phyloP scores from a whole-genome alignment of 2,329 filamentous ascomycete genomes.

The Apiospora hydei region DNA sequence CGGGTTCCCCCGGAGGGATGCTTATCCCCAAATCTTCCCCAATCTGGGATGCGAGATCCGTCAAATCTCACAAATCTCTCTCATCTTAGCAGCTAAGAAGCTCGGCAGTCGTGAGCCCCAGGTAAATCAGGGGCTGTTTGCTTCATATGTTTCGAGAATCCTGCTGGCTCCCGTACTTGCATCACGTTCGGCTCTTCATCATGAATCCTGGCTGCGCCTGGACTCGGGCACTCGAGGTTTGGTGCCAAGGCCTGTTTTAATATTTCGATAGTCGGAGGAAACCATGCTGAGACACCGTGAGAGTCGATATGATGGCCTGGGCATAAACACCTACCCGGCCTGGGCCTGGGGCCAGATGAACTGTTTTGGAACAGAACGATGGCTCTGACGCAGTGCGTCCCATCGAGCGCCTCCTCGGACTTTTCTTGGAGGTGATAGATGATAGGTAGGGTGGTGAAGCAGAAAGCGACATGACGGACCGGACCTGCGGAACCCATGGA shows the following conservation, averaged over 20 bases:
- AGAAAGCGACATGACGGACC: not conserved
- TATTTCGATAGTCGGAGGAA: slow-evolving; percentile 14
- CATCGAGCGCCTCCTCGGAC: not conserved
- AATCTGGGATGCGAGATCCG: slow-evolving; percentile 18
- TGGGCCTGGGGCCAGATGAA: not conserved
- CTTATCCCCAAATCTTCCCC: slow-evolving; percentile 20
- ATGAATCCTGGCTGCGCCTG: not conserved
- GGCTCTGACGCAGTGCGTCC: slow-evolving; percentile 20
- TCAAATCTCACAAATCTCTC: slow-evolving; percentile 12
- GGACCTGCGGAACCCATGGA: slow-evolving; percentile 15
- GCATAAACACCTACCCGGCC: slow-evolving; percentile 13
- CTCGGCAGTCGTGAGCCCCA: slow-evolving; percentile 9
- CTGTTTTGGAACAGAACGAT: slow-evolving; percentile 13
- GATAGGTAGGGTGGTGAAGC: slow-evolving; percentile 5
- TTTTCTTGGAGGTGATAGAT: slow-evolving; percentile 8
- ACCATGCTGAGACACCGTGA: slow-evolving; percentile 12
- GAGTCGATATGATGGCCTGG: not conserved
- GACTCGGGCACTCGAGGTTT: not conserved
- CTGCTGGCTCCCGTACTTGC: not conserved
- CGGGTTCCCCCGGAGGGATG: slow-evolving; percentile 15
- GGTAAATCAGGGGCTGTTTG: not conserved
- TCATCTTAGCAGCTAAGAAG: not conserved
- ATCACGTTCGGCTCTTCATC: not conserved
- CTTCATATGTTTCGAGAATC: slow-evolving; percentile 18
- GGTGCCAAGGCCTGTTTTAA: not conserved